phyloP scores from a whole-genome alignment of 805 yeast species.

The Candida adriatica region DNA sequence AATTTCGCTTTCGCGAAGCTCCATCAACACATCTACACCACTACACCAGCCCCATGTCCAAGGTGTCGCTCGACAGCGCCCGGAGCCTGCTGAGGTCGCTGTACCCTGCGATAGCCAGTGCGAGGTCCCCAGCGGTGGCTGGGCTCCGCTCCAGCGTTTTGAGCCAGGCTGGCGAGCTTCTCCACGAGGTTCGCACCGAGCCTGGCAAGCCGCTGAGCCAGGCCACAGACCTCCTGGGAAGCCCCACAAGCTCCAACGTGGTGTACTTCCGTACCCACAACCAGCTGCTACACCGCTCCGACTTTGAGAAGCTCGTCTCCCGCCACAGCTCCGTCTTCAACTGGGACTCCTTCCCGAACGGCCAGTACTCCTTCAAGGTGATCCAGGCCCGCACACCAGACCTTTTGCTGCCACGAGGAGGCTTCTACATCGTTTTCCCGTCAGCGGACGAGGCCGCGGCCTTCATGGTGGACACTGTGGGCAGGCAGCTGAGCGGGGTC shows the following conservation, averaged over 20 bases:
- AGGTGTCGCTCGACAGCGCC: too few species aligned
- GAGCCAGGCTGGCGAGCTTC: too few species aligned
- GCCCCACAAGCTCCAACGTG: too few species aligned
- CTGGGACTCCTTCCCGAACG: conserved; percentile 13
- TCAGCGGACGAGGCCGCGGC: conserved; percentile 41
- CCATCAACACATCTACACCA: too few species aligned
- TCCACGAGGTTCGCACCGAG: too few species aligned
- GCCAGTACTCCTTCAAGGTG: conserved; percentile 25
- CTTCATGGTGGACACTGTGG: conserved; percentile 43
- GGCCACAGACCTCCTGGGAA: too few species aligned
- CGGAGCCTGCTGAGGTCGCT: too few species aligned
- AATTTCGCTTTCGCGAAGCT: not conserved
- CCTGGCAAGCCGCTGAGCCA: too few species aligned
- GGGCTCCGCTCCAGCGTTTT: too few species aligned
- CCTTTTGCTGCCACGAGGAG: conserved; percentile 37
- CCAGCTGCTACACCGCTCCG: conserved; percentile 31
- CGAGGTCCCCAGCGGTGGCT: too few species aligned
- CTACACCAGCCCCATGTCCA: too few species aligned
- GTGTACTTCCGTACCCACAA: conserved; percentile 32
- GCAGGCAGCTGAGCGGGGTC: conserved; percentile 45
- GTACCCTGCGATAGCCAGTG: too few species aligned
- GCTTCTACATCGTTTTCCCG: conserved; percentile 48
- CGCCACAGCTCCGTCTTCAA: conserved; percentile 20
- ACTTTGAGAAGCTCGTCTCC: conserved; percentile 35
- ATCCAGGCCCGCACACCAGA: conserved; percentile 43